Conservation (phyloP, 768 basidiomycete genomes). For the Agrocybe chaxingu region DNA sequence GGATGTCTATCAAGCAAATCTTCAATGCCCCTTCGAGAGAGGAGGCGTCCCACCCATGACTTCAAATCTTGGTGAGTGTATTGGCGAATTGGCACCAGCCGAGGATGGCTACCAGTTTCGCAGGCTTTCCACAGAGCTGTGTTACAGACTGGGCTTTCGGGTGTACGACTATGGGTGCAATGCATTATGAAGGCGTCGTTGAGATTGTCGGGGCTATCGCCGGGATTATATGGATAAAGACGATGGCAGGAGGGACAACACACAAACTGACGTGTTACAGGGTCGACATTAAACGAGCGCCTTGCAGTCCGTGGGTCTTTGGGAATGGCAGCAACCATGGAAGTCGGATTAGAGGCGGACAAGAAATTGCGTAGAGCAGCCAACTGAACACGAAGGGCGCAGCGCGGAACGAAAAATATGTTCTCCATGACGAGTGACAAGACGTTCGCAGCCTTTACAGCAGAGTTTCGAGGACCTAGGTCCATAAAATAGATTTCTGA, state of each 20-base stretch:
- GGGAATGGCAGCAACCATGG: conserved; percentile 7
- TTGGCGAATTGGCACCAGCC: conserved; percentile 5
- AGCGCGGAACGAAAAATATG: conserved; percentile 17
- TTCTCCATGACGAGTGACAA: conserved; percentile 16
- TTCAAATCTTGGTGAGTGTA: conserved; percentile 21
- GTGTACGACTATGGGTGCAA: conserved; percentile 8
- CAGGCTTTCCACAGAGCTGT: background rate
- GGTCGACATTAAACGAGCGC: conserved; percentile 18
- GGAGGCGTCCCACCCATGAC: conserved; percentile 21
- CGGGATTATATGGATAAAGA: conserved; percentile 14
- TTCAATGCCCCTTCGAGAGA: conserved; percentile 24
- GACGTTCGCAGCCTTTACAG: background rate
- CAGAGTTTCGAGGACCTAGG: conserved; percentile 1
- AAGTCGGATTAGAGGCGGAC: background rate
- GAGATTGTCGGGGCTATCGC: background rate
- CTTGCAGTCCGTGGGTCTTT: conserved; percentile 19
- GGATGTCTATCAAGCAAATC: conserved; percentile 15
- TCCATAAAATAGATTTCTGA: conserved; percentile 11
- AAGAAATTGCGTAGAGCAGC: conserved; percentile 18
- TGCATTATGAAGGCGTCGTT: background rate
- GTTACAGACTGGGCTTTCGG: conserved; percentile 10
- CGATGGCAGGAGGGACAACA: conserved; percentile 22
- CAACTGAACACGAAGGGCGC: conserved; percentile 16
- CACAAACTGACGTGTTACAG: conserved; percentile 15
- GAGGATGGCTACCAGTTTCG: background rate